Evolutionary conservation across 257 asterid genomes (phyloP).

Genomic region (Jaltomata sinuosa): DNA sequence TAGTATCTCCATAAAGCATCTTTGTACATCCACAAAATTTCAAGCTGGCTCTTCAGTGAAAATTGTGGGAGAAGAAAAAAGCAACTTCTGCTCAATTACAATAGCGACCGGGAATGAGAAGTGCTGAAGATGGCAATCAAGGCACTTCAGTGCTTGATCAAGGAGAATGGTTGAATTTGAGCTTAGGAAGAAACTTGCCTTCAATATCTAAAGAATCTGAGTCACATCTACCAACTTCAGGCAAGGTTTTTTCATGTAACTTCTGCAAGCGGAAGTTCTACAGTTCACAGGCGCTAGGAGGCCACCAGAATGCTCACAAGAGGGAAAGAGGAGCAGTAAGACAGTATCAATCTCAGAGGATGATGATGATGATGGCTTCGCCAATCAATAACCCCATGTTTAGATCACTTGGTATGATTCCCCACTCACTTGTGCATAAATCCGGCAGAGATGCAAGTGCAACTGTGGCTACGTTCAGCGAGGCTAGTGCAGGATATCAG

Average conservation of each 20-base stretch:
- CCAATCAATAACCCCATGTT: slow-evolving; percentile 44
- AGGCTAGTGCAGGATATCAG: slow-evolving; percentile 30
- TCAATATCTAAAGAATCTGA: slow-evolving; percentile 23
- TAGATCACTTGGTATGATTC: slow-evolving; percentile 67
- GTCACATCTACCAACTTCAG: slow-evolving; percentile 26
- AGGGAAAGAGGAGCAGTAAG: slow-evolving; percentile 77
- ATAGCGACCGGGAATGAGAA: slow-evolving; percentile 21
- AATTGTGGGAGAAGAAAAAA: neutral
- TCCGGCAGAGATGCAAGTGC: slow-evolving; percentile 39
- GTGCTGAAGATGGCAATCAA: slow-evolving; percentile 19
- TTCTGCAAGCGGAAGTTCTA: slow-evolving; percentile 88
- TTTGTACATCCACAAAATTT: slow-evolving; percentile 5
- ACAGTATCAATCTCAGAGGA: slow-evolving; percentile 52
- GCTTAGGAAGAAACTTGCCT: slow-evolving; percentile 41
- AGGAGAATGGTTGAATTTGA: slow-evolving; percentile 61
- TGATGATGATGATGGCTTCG: slow-evolving; percentile 32
- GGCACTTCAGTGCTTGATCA: slow-evolving; percentile 14
- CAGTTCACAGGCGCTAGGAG: slow-evolving; percentile 94
- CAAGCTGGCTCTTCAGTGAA: neutral
- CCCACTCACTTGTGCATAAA: slow-evolving; percentile 61
- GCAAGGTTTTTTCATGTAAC: slow-evolving; percentile 77
- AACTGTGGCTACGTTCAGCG: slow-evolving; percentile 24
- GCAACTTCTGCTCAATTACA: neutral
- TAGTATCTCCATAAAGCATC: slow-evolving; percentile 10
- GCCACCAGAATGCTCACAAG: slow-evolving; percentile 97